These are phyloP conservation scores for Rhytidiadelphus loreus DNA, from an alignment of 225 moss, liverwort and hornwort species.

Conservation along the genomic window DNA sequence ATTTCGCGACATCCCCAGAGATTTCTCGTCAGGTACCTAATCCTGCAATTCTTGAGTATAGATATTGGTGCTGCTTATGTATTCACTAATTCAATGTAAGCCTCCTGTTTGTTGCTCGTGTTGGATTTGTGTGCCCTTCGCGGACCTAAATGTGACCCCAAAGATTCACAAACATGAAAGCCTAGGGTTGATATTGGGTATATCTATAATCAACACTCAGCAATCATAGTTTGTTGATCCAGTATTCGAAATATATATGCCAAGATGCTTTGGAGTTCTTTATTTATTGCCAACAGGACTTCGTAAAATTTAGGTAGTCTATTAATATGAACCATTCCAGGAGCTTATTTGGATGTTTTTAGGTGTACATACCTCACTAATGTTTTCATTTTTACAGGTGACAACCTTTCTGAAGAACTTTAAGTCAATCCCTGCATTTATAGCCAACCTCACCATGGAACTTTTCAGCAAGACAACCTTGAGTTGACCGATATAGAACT, in stretches of 20 bases:
- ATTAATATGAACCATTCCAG: not conserved
- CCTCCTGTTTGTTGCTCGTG: not conserved
- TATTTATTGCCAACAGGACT: not conserved
- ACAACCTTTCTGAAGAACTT: constrained; percentile 87
- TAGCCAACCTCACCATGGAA: constrained; percentile 95
- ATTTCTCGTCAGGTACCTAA: constrained; percentile 78
- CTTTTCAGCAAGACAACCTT: constrained; percentile 88
- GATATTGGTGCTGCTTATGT: not conserved
- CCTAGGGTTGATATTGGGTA: not conserved
- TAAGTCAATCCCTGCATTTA: constrained; percentile 89
- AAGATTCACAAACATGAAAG: not conserved
- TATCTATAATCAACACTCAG: not conserved
- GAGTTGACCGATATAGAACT: constrained; percentile 26
- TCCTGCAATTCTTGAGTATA: not conserved
- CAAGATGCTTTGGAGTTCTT: not conserved
- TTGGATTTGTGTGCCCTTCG: not conserved
- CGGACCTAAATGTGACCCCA: not conserved
- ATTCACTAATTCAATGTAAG: not conserved
- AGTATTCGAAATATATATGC: not conserved
- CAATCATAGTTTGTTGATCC: not conserved
- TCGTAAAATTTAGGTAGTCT: not conserved
- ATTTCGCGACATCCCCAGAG: constrained; percentile 72
- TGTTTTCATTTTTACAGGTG: constrained; percentile 44
- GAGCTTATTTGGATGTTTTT: not conserved
- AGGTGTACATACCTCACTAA: not conserved